Conservation (phyloP, 2,329 filamentous ascomycete genomes). For the Pseudogymnoascus sp. region DNA sequence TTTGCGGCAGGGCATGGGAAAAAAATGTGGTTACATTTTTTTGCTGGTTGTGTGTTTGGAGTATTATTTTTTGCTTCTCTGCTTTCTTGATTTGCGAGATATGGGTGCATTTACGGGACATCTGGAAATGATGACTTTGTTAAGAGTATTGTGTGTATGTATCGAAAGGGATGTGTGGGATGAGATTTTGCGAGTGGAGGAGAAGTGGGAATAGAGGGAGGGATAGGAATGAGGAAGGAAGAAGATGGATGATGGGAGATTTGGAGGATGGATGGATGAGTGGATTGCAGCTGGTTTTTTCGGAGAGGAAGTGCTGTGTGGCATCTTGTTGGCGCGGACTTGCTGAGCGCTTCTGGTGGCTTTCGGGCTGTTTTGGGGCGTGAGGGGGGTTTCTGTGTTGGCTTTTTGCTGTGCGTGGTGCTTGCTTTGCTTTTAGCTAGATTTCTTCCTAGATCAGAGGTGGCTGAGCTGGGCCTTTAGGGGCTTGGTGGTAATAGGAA, state of each 20-base stretch:
- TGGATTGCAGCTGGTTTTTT: background rate
- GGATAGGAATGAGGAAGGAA: background rate
- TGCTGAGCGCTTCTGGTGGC: background rate
- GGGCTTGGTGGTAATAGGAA: constrained; percentile 6
- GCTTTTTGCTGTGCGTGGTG: background rate
- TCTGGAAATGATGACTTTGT: constrained; percentile 8
- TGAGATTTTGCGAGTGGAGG: background rate
- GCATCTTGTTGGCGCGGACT: background rate
- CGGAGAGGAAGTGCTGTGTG: background rate
- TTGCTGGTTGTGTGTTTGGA: constrained; percentile 7
- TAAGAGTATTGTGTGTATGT: constrained; percentile 4
- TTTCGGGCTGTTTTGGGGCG: background rate
- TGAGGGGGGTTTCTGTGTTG: background rate
- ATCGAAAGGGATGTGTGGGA: background rate
- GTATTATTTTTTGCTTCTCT: constrained; percentile 1
- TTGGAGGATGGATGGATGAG: background rate
- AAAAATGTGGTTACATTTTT: background rate
- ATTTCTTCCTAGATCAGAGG: constrained; percentile 1
- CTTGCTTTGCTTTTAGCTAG: constrained; percentile 5
- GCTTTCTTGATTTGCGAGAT: background rate
- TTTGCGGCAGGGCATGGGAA: background rate
- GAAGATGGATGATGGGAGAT: background rate
- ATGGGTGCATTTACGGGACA: background rate
- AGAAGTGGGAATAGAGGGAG: background rate
- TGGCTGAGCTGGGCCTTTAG: background rate